Evolutionary conservation across 768 basidiomycete species (phyloP).

Genomic region (Tricholomella constricta): DNA sequence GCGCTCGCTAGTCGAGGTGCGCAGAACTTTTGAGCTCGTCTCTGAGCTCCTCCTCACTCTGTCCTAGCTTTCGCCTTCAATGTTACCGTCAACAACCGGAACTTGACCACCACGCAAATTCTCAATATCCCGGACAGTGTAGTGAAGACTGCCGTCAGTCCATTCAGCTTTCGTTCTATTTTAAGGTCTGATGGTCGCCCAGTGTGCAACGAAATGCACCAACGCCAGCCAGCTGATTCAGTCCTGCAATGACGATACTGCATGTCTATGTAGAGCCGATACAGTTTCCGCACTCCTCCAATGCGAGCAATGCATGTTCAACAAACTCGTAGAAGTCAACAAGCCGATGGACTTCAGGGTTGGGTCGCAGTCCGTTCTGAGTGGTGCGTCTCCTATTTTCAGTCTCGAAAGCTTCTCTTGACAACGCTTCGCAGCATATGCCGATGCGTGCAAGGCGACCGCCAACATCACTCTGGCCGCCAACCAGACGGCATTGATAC

Average conservation of each 20-base stretch:
- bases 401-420: constrained; percentile 9
- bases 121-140: constrained; percentile 40
- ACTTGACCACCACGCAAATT: constrained; percentile 45
- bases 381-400: constrained; percentile 40
- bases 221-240: constrained; percentile 26
- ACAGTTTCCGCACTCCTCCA: constrained; percentile 44
- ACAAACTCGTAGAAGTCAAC: constrained; percentile 51
- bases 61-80: constrained; percentile 46
- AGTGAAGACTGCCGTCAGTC: constrained; percentile 31
- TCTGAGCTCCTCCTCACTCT: not conserved
- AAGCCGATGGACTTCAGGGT: constrained; percentile 49
- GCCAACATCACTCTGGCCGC: constrained; percentile 41
- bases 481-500: constrained; percentile 40
- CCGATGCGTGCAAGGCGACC: constrained; percentile 40
- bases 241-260: constrained; percentile 46
- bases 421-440: constrained; percentile 48
- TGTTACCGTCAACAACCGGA: constrained; percentile 42
- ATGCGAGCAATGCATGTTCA: constrained; percentile 74
- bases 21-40: constrained; percentile 1
- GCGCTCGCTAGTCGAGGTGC: constrained; percentile 65
- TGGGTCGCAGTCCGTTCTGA: constrained; percentile 61
- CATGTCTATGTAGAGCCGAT: constrained; percentile 54
- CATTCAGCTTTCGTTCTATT: constrained; percentile 16
- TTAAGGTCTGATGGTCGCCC: constrained; percentile 3
- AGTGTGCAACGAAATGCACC: constrained; percentile 40